Conservation (phyloP, 176 grass and related monocot genomes). For the Ensete ventricosum region DNA sequence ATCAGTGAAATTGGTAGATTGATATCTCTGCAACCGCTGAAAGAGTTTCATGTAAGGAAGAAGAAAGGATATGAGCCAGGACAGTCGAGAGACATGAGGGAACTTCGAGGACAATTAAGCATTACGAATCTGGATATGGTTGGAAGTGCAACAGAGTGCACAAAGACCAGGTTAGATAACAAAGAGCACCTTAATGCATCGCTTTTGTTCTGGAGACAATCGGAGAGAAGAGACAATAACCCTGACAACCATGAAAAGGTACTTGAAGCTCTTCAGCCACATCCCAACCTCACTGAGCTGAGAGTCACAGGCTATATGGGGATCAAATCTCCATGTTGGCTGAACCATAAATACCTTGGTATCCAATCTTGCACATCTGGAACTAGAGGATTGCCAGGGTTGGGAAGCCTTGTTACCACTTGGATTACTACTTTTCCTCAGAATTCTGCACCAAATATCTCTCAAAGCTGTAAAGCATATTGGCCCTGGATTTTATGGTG, state of each 20-base stretch:
- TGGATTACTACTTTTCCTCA: slow-evolving; percentile 28
- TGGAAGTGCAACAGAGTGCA: background rate
- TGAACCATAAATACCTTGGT: background rate
- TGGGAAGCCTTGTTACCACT: slow-evolving; percentile 25
- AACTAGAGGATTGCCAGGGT: slow-evolving; percentile 13
- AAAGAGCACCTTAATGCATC: slow-evolving; percentile 28
- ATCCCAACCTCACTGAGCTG: slow-evolving; percentile 30
- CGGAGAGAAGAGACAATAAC: background rate
- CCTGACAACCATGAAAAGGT: slow-evolving; percentile 16
- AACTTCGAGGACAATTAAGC: slow-evolving; percentile 17
- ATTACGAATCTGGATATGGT: slow-evolving; percentile 28
- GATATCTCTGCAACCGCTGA: slow-evolving; percentile 16
- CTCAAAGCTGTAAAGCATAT: slow-evolving; percentile 16
- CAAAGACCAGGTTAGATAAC: slow-evolving; percentile 8
- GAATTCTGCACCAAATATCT: slow-evolving; percentile 17
- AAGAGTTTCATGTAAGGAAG: slow-evolving; percentile 7
- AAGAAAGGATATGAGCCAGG: background rate
- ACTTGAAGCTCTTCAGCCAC: slow-evolving; percentile 24
- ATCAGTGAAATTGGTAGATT: slow-evolving; percentile 19
- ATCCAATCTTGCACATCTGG: slow-evolving; percentile 23
- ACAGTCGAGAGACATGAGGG: slow-evolving; percentile 22
- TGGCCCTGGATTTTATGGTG: slow-evolving; percentile 25
- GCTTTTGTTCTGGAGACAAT: slow-evolving; percentile 18
- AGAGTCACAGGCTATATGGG: slow-evolving; percentile 21
- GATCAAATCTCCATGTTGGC: slow-evolving; percentile 19